Base-by-base conservation (phyloP, 306 rosid genomes). In the Macrotyloma uniflorum region DNA sequence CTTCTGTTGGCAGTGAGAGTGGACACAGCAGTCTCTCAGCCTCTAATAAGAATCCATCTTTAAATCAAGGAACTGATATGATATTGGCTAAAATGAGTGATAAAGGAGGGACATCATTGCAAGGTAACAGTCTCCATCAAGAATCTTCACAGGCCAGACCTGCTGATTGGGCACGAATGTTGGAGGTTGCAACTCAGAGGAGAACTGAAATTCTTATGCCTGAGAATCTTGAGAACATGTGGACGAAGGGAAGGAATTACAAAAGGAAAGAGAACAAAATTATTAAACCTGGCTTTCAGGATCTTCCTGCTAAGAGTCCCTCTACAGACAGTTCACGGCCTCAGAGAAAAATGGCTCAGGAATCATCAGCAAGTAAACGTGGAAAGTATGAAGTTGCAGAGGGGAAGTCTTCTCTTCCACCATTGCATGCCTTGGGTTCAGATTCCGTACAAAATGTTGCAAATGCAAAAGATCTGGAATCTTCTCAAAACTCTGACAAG, bases 201-300 rank as follows among this genome's bases (percentile, higher is more conserved):
- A 93, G 98, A 85, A 90, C 98, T 80, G 97, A 93, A 73, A 92
- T 91, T 88, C 99, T 93, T 73, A 81, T 86, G 88, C 98, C 99
- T 46, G 98, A 96, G 90, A 96, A 96, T 89, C 97, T 96, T 24
- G 99, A 96, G 82, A 96, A 96, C 85, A 84, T 96, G 98, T 96
- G 99, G 99, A 83, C 99, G n/a, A 96, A 93, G 81, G 99, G 99
- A 83, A 89, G 90, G 74, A 87, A 96, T 70, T 96, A 96, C 79
- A 93, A 89, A 72, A 93, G 76, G 86, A 96, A 89, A 83, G 99
- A 91, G 83, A 82, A 87, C 77, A 93, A 85, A 87, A 76, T 66
- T 75, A 62, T 74, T 65, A 85, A 75, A 72, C 53, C 67, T 55
- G 90, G 88, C 53, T 77, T 32, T 88, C 86, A 58, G 68, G 86